Base-by-base conservation (phyloP, 768 basidiomycete genomes). In the Russula sp. region DNA sequence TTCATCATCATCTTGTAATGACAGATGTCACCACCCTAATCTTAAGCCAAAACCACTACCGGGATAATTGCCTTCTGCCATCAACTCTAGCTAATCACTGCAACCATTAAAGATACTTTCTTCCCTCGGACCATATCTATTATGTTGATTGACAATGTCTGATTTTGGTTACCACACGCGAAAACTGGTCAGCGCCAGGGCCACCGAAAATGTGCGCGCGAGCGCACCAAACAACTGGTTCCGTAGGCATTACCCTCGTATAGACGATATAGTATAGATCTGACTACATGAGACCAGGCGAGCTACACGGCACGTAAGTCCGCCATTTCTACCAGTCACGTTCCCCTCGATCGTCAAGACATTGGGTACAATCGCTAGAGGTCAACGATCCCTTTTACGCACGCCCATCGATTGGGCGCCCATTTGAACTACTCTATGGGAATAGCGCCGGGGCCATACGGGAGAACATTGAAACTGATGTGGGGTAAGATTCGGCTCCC, bases 1-100 rank as follows among this genome's bases (percentile, higher is more conserved):
- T 41, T 48, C 35, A 14, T 14, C 38, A 22, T 39, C 39, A 61
- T 51, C 56, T 46, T 55, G 43, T 59, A 55, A 51, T 59, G 61
- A 29, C 52, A 54, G 51, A 42, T 52, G 51, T 41, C 62, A 49
- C 48, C 35, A 20, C 14, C 18, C 13, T 54, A 35, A 51, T 43
- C 14, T 42, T 45, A 56, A 36, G 18, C 25, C 39, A 29, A 29
- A 29, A 29, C 25, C 25, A 29, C 25, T 29, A 11, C 18, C 29
- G 50, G 32, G 45, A 43, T 58, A 49, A 42, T n/a, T 52, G 5
- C 25, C 14, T 38, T 61, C 38, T 32, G n/a, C 47, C 8, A n/a
- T 60, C 42, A n/a, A 48, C 25, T 25, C 5, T 38, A 49, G 38
- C 22, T 56, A 18, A 18, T 35, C 41, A 11, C 25, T 60, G 11